Base-by-base conservation (phyloP, 1,284 basidiomycete genomes). In the Pterulicium gracile region DNA sequence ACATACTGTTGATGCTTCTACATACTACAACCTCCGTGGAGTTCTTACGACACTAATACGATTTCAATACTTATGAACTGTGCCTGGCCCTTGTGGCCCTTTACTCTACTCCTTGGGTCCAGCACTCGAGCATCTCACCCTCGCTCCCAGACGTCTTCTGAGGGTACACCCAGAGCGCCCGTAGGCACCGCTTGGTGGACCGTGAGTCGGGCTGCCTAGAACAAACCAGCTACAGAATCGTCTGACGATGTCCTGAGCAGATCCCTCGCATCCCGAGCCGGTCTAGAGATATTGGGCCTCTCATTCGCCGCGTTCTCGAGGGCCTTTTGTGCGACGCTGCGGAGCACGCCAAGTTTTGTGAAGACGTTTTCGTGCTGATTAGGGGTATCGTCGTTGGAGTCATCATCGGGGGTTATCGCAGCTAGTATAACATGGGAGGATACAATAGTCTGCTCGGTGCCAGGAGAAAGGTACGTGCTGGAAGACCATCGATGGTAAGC, bases 211-310 rank as follows among this genome's bases (percentile, higher is more conserved):
- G 5, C 36, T 5, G 7, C 19, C 15, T 17, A 39, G 36, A 39
- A 39, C 4, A 39, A 17, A 15, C 36, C 36, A 7, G 19, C n/a
- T 17, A 39, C n/a, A 39, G 7, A 15, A 10, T 5, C 4, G 15
- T 39, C 36, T 15, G 36, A 39, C 4, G 36, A 39, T 17, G 36
- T 18, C 15, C 70, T 83, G 44, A 97, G 61, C 36, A 87, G 53
- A 45, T 96, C 92, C 53, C 80, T 73, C 3, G 90, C 81, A 57
- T 96, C 91, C 43, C 93, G 70, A 10, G 90, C 88, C 0, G 90
- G 90, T 42, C 91, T 71, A 14, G 87, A 74, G 43, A 94, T 79
- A n/a, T 73, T 70, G 2, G 87, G 79, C 36, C 76, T 77, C 48
- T 92, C 88, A 49, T 73, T 80, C 1, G 70, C 74, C 2, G 79